Conservation (phyloP, 2,329 filamentous ascomycete genomes). For the Cercospora brassicicola region DNA sequence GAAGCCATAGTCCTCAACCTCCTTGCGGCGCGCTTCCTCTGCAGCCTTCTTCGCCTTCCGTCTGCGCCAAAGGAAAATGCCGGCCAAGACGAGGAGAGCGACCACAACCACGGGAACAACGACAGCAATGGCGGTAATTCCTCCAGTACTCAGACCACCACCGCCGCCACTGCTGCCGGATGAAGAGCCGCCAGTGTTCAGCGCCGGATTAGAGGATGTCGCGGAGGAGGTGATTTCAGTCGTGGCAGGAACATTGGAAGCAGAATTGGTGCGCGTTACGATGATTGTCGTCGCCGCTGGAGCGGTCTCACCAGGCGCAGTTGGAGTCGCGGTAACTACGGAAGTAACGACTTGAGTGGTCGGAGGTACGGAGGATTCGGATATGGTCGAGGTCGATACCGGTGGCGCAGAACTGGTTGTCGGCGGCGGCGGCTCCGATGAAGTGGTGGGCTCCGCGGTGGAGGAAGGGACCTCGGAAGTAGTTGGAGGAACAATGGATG, state of each 20-base stretch:
- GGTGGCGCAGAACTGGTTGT: slow-evolving; percentile 10
- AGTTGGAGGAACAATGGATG: slow-evolving; percentile 21
- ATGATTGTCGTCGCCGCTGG: slow-evolving; percentile 21
- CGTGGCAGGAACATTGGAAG: slow-evolving; percentile 16
- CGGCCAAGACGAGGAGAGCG: slow-evolving; percentile 72
- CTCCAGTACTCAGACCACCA: slow-evolving; percentile 59
- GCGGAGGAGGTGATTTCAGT: slow-evolving; percentile 15
- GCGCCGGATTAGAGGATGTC: slow-evolving; percentile 17
- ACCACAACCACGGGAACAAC: slow-evolving; percentile 90
- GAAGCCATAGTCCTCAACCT: slow-evolving; percentile 95
- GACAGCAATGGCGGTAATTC: slow-evolving; percentile 86
- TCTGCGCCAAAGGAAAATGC: slow-evolving; percentile 82
- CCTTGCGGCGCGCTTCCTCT: slow-evolving; percentile 86
- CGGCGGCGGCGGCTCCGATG: slow-evolving; percentile 12
- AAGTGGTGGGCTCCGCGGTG: slow-evolving; percentile 7
- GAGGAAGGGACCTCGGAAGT: slow-evolving; percentile 21
- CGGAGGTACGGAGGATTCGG: slow-evolving; percentile 21
- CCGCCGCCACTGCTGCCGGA: slow-evolving; percentile 17
- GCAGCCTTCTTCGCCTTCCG: slow-evolving; percentile 81
- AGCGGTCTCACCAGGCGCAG: slow-evolving; percentile 14
- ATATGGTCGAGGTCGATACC: slow-evolving; percentile 17
- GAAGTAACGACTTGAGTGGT: slow-evolving; percentile 28
- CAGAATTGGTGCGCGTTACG: slow-evolving; percentile 19
- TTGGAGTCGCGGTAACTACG: slow-evolving; percentile 19
- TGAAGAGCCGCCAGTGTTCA: slow-evolving; percentile 17